Percentiles rank a stretch among this genome's conserved stretches.
Conservation (phyloP, 108 stramenopile species). For the Nitzschia inconspicua region DNA sequence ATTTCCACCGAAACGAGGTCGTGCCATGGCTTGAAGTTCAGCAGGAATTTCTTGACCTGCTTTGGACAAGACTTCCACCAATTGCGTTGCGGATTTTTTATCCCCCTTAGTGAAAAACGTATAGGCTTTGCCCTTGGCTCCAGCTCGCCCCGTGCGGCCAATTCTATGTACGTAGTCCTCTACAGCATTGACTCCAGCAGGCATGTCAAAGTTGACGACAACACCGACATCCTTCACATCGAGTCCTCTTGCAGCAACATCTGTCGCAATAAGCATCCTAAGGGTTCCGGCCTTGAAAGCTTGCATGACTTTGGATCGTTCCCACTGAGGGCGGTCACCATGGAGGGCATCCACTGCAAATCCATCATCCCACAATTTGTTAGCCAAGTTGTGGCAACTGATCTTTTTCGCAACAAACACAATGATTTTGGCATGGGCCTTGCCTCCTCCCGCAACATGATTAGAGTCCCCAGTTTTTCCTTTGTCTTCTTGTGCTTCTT, state of each 20-base stretch:
- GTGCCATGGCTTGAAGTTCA: constrained; percentile 74
- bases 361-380: constrained; percentile 87
- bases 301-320: constrained; percentile 92
- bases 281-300: constrained; percentile 90
- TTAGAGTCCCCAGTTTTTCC: constrained; percentile 21
- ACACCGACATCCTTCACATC: constrained; percentile 97
- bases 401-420: constrained; percentile 90
- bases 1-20: constrained; percentile 55
- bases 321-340: constrained; percentile 96
- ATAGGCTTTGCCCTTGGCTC: constrained; percentile 87
- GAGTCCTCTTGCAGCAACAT: constrained; percentile 92
- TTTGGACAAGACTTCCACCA: constrained; percentile 82
- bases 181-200: constrained; percentile 80
- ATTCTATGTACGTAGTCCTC: constrained; percentile 96
- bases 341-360: constrained; percentile 94
- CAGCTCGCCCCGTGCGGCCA: constrained; percentile 92
- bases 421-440: constrained; percentile 82
- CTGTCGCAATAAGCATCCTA: constrained; percentile 95
- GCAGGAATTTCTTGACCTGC: constrained; percentile 79
- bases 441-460: constrained; percentile 54
- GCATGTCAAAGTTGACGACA: constrained; percentile 98
- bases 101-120: constrained; percentile 90
- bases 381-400: constrained; percentile 82
- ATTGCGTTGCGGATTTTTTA: constrained; percentile 71
- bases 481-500: constrained; percentile 40